Base-by-base conservation (phyloP, 2,329 filamentous ascomycete species). In the Fusarium neocosmosporiellum region DNA sequence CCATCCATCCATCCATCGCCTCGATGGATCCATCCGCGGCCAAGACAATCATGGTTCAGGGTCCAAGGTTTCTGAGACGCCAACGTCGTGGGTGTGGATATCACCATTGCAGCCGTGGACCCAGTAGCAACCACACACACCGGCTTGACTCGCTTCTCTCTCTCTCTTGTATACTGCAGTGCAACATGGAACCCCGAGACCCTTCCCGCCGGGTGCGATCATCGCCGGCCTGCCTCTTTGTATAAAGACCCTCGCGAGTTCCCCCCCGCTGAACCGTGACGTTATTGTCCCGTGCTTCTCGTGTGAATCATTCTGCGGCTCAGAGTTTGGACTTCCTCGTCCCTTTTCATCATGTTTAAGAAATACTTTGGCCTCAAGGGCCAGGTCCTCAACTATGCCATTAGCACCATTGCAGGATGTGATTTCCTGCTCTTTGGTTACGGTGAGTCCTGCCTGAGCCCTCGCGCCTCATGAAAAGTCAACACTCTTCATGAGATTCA, bases 351-450 rank as follows among this genome's bases (percentile, higher is more conserved):
- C 75, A 80, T 81, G 78, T 74, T 71, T 64, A 81, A 78, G 74
- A 83, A 80, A 66, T 93, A 88, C 77, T 89, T 92, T 75, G 92
- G 92, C 80, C 87, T 94, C 69, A 86, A 86, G 63, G 92, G 92
- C 83, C 84, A 87, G 36, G 81, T 83, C 80, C 89, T 94, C 72
- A 93, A 92, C 84, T 87, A 89, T 80, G 91, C 91, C 62, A 89
- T 94, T 74, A 90, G 90, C 70, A 83, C 90, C n/a, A 88, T 94
- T 76, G 92, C 92, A 66, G 92, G 92, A 77, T 88, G 91, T 58
- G 92, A 94, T 81, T 94, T 94, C 79, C 84, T 93, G 71, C 90
- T 88, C 27, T 88, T 88, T 72, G 87, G 87, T 69, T 89, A 88
- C 63, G 87, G 87, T 88, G 80, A 59, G 81, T 58, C 41, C 60